Evolutionary conservation across 441 rosid species (phyloP).

Genomic region (Iberis amara): DNA sequence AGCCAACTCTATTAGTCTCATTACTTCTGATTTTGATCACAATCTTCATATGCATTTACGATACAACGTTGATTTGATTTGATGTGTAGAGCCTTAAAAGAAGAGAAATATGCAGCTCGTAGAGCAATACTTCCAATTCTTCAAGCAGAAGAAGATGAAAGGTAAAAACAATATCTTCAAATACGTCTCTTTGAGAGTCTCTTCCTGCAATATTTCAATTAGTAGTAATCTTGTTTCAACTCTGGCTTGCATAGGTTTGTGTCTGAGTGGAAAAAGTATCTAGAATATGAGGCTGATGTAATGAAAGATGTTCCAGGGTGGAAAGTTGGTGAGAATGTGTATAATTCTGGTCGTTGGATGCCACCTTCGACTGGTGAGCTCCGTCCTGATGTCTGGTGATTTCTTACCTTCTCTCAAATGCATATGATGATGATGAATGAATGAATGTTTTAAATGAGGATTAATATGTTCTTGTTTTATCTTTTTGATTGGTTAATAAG

Average conservation of each 20-base stretch:
- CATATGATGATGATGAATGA: too few species aligned
- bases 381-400: slow-evolving; percentile 95
- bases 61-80: background rate
- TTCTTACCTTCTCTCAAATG: too few species aligned
- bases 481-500: too few species aligned
- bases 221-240: background rate
- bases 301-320: slow-evolving; percentile 99
- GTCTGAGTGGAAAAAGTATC: slow-evolving; percentile 93
- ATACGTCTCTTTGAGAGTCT: too few species aligned
- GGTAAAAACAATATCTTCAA: slow-evolving; percentile 34
- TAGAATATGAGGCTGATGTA: slow-evolving; percentile 89
- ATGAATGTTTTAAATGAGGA: too few species aligned
- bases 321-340: slow-evolving; percentile 93
- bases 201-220: background rate
- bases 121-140: slow-evolving; percentile 77
- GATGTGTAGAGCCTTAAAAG: slow-evolving; percentile 69
- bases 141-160: slow-evolving; percentile 98
- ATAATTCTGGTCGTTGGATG: slow-evolving; percentile 94
- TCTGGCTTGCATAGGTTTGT: slow-evolving; percentile 50
- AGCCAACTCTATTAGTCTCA: too few species aligned
- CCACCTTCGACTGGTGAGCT: slow-evolving; percentile 95
- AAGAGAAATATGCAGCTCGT: slow-evolving; percentile 88
- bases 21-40: background rate
- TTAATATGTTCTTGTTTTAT: too few species aligned
- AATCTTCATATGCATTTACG: background rate